These are phyloP conservation scores for Globisporangium spiculum DNA, from an alignment of 352 stramenopile species.

Conservation along the genomic window DNA sequence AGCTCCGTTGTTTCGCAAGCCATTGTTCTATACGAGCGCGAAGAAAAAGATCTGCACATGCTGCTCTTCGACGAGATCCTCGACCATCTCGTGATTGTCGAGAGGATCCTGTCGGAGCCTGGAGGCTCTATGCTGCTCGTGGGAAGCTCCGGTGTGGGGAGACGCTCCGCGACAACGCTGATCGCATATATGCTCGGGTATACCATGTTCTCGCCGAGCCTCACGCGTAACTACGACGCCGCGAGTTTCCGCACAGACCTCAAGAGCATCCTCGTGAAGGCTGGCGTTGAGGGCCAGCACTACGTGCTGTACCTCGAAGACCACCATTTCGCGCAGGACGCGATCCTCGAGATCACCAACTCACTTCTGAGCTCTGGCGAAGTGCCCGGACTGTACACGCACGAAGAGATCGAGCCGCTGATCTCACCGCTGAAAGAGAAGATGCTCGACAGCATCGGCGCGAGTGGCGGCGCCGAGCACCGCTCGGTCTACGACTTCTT, in stretches of 20 bases:
- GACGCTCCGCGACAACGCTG: slow-evolving; percentile 80
- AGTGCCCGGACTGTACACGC: slow-evolving; percentile 91
- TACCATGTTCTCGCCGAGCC: slow-evolving; percentile 72
- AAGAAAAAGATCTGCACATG: slow-evolving; percentile 93
- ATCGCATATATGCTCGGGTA: slow-evolving; percentile 91
- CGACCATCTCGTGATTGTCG: slow-evolving; percentile 88
- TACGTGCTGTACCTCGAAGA: slow-evolving; percentile 93
- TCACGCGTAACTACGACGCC: slow-evolving; percentile 74
- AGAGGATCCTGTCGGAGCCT: slow-evolving; percentile 84
- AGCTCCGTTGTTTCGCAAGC: slow-evolving; percentile 80
- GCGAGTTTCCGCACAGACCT: slow-evolving; percentile 85
- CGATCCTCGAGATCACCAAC: slow-evolving; percentile 91
- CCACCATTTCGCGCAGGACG: slow-evolving; percentile 88
- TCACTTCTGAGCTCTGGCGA: slow-evolving; percentile 90
- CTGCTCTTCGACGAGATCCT: slow-evolving; percentile 93
- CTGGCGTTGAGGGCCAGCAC: slow-evolving; percentile 77
- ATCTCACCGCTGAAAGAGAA: slow-evolving; percentile 88
- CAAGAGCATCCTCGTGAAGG: slow-evolving; percentile 87
- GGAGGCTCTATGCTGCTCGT: slow-evolving; percentile 90
- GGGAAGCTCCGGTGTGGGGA: slow-evolving; percentile 84
- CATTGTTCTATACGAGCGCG: slow-evolving; percentile 93
- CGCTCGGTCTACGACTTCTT: slow-evolving; percentile 95
- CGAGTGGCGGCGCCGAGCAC: slow-evolving; percentile 37
- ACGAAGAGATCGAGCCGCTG: slow-evolving; percentile 93
- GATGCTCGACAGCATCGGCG: slow-evolving; percentile 81